Conservation (phyloP, 2,329 filamentous ascomycete genomes). For the Penicillium concentricum region DNA sequence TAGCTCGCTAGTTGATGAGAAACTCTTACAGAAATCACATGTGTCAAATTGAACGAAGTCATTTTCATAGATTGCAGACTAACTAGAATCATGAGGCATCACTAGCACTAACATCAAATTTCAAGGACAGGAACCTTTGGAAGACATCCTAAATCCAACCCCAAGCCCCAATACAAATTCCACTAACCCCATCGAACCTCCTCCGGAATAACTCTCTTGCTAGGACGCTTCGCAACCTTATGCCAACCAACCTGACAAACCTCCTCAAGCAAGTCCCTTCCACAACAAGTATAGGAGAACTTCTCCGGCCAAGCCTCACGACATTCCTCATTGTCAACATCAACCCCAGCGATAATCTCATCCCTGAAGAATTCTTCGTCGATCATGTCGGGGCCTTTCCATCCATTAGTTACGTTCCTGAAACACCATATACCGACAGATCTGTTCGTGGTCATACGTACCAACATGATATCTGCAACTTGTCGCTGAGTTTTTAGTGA, state of each 20-base stretch:
- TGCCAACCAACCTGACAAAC: conserved; percentile 1
- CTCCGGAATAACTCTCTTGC: neutral
- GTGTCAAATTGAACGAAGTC: neutral
- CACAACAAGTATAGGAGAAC: neutral
- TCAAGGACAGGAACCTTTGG: neutral
- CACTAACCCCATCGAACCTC: neutral
- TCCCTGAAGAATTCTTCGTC: neutral
- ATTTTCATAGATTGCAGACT: neutral
- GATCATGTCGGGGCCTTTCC: neutral
- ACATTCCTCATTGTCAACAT: neutral
- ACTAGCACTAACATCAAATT: neutral
- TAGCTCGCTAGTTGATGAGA: no score
- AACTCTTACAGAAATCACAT: neutral
- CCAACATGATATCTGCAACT: neutral
- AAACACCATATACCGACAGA: no score
- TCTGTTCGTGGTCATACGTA: neutral
- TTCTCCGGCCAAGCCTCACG: neutral
- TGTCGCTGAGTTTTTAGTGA: neutral
- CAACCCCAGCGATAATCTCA: neutral
- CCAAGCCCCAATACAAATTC: neutral
- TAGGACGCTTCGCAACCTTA: neutral
- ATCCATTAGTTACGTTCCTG: neutral
- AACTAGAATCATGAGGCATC: no score
- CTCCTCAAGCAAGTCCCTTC: neutral
- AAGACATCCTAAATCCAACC: neutral